A percentile compares a stretch with the other conserved stretches of the same genome.
phyloP scores from a whole-genome alignment of 371 early-diverging fungal species.

The Nosema muscidifuracis region DNA sequence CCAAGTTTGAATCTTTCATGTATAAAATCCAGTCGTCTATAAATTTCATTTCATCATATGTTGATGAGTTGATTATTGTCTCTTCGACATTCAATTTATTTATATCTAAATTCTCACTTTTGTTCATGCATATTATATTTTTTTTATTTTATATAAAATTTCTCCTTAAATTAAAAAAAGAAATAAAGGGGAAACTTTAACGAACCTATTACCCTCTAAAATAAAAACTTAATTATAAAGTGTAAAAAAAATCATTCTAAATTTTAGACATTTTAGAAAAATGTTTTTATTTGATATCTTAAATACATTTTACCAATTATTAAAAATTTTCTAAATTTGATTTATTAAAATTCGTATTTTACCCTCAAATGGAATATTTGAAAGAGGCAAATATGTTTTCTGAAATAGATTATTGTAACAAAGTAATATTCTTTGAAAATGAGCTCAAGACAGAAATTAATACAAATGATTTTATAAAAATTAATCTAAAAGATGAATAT shows the following conservation, averaged over 20 bases:
- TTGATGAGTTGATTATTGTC: not conserved
- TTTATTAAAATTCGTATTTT: too few species aligned
- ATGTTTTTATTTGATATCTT: too few species aligned
- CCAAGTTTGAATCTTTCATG: not conserved
- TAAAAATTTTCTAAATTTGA: too few species aligned
- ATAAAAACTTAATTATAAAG: too few species aligned
- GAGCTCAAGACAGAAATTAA: not conserved
- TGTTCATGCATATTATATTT: not conserved
- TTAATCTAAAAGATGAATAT: not conserved
- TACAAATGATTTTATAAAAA: not conserved
- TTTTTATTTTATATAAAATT: not conserved
- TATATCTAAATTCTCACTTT: not conserved
- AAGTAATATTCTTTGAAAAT: slow-evolving; percentile 1
- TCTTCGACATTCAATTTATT: not conserved
- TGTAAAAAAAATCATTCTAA: too few species aligned
- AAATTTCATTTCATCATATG: slow-evolving; percentile 15
- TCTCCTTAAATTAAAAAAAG: not conserved
- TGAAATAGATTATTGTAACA: slow-evolving; percentile 3
- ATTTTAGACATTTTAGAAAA: too few species aligned
- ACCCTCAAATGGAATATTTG: not conserved
- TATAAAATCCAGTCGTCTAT: slow-evolving; percentile 13
- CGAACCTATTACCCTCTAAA: too few species aligned
- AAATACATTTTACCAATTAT: too few species aligned
- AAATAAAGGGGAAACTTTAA: too few species aligned
- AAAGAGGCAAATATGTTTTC: not conserved